Percentiles rank a stretch among this genome's conserved stretches.
Conservation (phyloP, 1,284 basidiomycete species). For the Tylopilus orsonianus region DNA sequence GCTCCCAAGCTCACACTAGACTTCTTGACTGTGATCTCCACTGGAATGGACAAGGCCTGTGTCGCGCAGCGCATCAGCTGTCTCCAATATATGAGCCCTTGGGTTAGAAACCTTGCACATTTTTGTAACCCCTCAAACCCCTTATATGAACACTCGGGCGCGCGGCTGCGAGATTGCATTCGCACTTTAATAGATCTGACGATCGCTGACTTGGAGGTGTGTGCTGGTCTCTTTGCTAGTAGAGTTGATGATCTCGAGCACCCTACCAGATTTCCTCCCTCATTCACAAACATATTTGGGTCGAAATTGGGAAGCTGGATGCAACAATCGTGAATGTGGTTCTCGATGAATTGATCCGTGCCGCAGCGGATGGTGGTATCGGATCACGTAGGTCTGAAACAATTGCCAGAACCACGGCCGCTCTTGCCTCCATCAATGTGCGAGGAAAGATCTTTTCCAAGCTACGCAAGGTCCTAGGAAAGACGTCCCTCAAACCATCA, state of each 20-base stretch:
- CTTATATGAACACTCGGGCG: conserved; percentile 68
- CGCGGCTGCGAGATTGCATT: conserved; percentile 75
- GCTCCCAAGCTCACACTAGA: conserved; percentile 82
- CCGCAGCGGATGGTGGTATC: conserved; percentile 78
- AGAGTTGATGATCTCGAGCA: conserved; percentile 12
- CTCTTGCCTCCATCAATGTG: conserved; percentile 74
- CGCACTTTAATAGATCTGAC: conserved; percentile 76
- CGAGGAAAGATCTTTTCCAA: conserved; percentile 77
- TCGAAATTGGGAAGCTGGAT: conserved; percentile 69
- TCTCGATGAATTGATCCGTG: conserved; percentile 75
- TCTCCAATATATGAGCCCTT: conserved; percentile 80
- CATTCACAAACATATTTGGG: conserved; percentile 76
- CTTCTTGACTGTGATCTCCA: conserved; percentile 80
- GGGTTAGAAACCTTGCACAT: conserved; percentile 76
- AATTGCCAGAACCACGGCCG: conserved; percentile 71
- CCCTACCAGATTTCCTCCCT: conserved; percentile 58
- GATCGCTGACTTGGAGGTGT: conserved; percentile 65
- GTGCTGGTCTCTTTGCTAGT: conserved; percentile 16
- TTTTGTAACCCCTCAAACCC: conserved; percentile 70
- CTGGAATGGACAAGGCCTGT: conserved; percentile 56
- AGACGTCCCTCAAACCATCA: conserved; percentile 66
- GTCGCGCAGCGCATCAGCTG: conserved; percentile 64
- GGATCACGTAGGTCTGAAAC: conserved; percentile 75
- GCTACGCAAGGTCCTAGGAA: conserved; percentile 75
- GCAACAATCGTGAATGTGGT: conserved; percentile 66